Percentiles rank a stretch among this genome's conserved stretches.
Evolutionary conservation across 371 early-diverging fungal genomes (phyloP).

Genomic region (Mortierella sp.): DNA sequence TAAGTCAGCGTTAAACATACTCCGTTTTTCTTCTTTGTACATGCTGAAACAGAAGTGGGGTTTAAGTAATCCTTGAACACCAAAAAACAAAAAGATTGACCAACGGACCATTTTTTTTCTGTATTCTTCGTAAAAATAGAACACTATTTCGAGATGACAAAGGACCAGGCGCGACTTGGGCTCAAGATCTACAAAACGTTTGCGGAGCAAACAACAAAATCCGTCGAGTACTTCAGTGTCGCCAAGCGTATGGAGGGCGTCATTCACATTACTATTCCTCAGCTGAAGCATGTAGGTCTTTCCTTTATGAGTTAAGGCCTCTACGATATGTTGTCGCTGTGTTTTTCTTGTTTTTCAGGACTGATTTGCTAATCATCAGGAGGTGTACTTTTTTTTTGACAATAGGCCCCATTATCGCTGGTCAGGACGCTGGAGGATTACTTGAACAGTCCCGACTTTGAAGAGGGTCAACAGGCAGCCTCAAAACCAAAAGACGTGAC

Average conservation of each 20-base stretch:
- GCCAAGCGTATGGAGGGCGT: slow-evolving; percentile 79
- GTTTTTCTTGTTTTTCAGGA: neutral
- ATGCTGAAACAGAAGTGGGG: neutral
- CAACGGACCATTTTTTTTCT: neutral
- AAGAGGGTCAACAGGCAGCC: slow-evolving; percentile 63
- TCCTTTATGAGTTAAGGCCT: too few species aligned
- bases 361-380: neutral
- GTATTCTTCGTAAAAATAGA: slow-evolving; percentile 55
- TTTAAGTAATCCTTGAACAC: neutral
- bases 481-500: slow-evolving; percentile 54
- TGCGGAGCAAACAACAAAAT: slow-evolving; percentile 85
- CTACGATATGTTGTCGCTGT: neutral
- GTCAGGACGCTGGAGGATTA: slow-evolving; percentile 91
- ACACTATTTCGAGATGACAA: slow-evolving; percentile 91
- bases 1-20: slow-evolving; percentile 42
- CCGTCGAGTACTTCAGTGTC: slow-evolving; percentile 83
- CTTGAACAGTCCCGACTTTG: slow-evolving; percentile 79
- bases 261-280: slow-evolving; percentile 85
- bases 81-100: neutral
- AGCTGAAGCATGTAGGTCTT: slow-evolving; percentile 81
- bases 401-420: slow-evolving; percentile 86
- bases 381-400: slow-evolving; percentile 7
- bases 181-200: slow-evolving; percentile 92
- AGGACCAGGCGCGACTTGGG: slow-evolving; percentile 83
- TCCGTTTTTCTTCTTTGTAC: slow-evolving; percentile 8